Evolutionary conservation across 2,329 filamentous ascomycete species (phyloP).

Genomic region (Scopulariopsis brevicaulis): DNA sequence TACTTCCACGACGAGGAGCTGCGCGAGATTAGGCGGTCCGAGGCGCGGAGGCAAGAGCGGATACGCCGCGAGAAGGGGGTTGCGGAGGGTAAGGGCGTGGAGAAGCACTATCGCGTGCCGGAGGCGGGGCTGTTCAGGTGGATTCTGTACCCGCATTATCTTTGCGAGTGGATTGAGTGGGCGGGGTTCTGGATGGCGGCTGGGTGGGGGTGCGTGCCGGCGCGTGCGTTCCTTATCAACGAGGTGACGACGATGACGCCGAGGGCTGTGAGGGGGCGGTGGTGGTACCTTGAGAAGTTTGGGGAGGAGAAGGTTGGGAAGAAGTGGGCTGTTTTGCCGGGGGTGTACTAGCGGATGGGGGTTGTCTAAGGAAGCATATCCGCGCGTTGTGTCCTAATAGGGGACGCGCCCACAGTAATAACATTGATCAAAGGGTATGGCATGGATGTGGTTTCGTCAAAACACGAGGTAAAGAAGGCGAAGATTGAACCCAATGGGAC

Average conservation of each 20-base stretch:
- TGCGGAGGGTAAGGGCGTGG: conserved; percentile 30
- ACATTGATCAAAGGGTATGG: too few species aligned
- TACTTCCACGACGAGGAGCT: conserved; percentile 86
- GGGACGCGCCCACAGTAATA: too few species aligned
- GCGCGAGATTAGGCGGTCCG: conserved; percentile 69
- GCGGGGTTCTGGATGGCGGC: conserved; percentile 72
- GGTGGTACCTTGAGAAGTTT: conserved; percentile 85
- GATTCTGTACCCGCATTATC: conserved; percentile 84
- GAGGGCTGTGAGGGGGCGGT: conserved; percentile 65
- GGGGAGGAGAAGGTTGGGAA: conserved; percentile 68
- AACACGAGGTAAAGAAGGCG: too few species aligned
- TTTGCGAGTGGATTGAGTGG: conserved; percentile 98
- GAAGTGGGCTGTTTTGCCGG: conserved; percentile 59
- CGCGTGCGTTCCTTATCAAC: conserved; percentile 72
- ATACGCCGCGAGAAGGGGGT: conserved; percentile 15
- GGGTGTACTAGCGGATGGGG: conserved; percentile 25
- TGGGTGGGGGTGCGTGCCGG: conserved; percentile 58
- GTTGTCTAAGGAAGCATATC: not conserved
- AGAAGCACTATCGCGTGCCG: conserved; percentile 83
- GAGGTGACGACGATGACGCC: conserved; percentile 87
- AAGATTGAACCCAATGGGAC: too few species aligned
- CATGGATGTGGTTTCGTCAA: too few species aligned
- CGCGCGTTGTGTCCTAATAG: too few species aligned
- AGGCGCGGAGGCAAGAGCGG: conserved; percentile 45
- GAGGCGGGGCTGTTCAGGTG: conserved; percentile 71